Percentiles rank a stretch among this genome's conserved stretches.
phyloP scores from a whole-genome alignment of 1,284 basidiomycete genomes.

The Volvariella surrecta region DNA sequence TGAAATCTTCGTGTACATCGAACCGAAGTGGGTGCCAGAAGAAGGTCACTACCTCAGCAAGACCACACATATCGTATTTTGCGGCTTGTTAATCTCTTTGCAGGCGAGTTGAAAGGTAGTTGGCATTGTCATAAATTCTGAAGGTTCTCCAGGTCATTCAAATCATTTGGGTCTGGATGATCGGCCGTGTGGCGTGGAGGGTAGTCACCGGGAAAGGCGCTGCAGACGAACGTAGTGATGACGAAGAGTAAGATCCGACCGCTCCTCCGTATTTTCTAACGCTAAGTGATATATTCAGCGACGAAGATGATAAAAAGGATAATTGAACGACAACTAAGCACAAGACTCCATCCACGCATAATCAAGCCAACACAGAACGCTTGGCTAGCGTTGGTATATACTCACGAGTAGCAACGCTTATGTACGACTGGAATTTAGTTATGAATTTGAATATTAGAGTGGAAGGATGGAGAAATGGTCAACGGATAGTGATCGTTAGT shows the following conservation, averaged over 20 bases:
- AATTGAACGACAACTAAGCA: constrained; percentile 1
- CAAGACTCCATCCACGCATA: too few species aligned
- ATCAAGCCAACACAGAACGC: too few species aligned
- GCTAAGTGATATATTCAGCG: too few species aligned
- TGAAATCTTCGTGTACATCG: constrained; percentile 41
- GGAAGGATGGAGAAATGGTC: constrained; percentile 1
- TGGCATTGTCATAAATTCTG: constrained; percentile 5
- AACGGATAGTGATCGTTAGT: background rate
- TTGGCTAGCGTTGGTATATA: too few species aligned
- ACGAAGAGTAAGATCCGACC: constrained; percentile 47
- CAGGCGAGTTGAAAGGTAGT: constrained; percentile 40
- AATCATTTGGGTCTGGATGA: constrained; percentile 82
- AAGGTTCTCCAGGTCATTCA: constrained; percentile 49
- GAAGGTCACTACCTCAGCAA: constrained; percentile 49
- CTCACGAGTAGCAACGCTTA: too few species aligned
- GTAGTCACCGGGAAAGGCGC: constrained; percentile 76
- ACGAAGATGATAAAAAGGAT: constrained; percentile 3
- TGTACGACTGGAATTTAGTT: too few species aligned
- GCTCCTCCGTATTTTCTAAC: background rate
- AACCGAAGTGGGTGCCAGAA: constrained; percentile 52
- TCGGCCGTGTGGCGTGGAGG: constrained; percentile 72
- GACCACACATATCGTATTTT: constrained; percentile 40
- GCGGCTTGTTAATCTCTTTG: constrained; percentile 47
- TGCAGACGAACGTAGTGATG: constrained; percentile 81
- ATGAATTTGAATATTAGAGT: background rate